A percentile compares a stretch with the other conserved stretches of the same genome.
phyloP scores from a whole-genome alignment of 1,139 yeast species.

The Suhomyces maxii region DNA sequence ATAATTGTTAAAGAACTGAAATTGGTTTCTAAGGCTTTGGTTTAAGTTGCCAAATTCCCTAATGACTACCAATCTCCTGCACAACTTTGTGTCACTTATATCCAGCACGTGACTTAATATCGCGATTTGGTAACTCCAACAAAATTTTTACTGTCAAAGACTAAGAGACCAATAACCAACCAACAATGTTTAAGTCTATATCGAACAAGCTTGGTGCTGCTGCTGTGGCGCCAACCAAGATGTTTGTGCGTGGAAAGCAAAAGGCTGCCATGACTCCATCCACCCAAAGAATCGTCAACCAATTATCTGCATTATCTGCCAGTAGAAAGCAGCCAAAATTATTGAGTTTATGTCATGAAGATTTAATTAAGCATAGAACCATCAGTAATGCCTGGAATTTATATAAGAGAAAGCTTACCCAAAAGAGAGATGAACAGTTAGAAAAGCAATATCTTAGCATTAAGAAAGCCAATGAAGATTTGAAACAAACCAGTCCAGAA shows the following conservation, averaged over 20 bases:
- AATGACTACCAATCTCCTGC: background rate
- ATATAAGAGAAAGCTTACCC: constrained; percentile 51
- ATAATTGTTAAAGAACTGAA: background rate
- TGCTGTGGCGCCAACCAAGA: constrained; percentile 10
- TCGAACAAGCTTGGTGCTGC: constrained; percentile 1
- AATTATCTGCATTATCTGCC: constrained; percentile 83
- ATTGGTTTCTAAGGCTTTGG: background rate
- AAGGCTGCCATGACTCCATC: constrained; percentile 46
- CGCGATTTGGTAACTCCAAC: constrained; percentile 1
- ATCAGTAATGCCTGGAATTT: constrained; percentile 83
- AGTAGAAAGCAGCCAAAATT: constrained; percentile 84
- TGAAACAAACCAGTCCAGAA: constrained; percentile 49
- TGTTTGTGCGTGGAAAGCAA: constrained; percentile 41
- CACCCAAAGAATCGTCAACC: constrained; percentile 67
- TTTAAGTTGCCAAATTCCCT: background rate
- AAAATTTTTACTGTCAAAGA: constrained; percentile 4
- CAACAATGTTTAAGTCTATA: constrained; percentile 3
- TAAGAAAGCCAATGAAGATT: constrained; percentile 70
- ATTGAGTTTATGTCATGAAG: constrained; percentile 75
- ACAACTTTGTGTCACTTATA: background rate
- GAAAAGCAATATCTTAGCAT: constrained; percentile 67
- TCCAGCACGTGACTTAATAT: constrained; percentile 1
- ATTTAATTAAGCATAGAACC: constrained; percentile 78
- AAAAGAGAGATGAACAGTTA: constrained; percentile 47
- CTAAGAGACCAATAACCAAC: background rate